Conservation (phyloP, 1,284 basidiomycete species). For the Moniliella sp. region DNA sequence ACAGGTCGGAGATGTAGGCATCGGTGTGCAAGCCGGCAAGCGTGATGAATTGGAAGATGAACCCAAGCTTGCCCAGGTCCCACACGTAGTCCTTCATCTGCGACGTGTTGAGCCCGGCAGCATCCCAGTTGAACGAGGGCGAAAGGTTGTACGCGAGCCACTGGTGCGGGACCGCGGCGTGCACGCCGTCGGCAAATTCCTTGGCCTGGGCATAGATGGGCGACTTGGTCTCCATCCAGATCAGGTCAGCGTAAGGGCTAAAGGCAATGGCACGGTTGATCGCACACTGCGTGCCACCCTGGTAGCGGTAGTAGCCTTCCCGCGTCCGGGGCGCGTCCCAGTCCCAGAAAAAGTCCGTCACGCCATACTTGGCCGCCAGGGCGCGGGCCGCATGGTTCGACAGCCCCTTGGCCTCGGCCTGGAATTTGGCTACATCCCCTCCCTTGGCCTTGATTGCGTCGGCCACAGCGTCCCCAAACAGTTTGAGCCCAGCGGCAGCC, state of each 20-base stretch:
- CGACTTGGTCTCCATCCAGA: constrained; percentile 61
- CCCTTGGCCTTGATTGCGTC: constrained; percentile 44
- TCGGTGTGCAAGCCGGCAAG: constrained; percentile 90
- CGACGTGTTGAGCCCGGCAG: constrained; percentile 59
- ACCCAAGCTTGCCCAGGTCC: constrained; percentile 78
- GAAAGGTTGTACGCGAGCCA: constrained; percentile 34
- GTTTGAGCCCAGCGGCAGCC: constrained; percentile 49
- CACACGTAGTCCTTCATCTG: constrained; percentile 82
- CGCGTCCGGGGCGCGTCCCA: constrained; percentile 84
- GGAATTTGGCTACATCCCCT: constrained; percentile 41
- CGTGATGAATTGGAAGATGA: constrained; percentile 95
- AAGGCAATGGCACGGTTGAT: constrained; percentile 78
- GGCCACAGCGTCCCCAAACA: constrained; percentile 56
- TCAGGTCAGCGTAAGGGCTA: constrained; percentile 69
- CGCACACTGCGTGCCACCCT: constrained; percentile 82
- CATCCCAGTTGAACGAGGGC: constrained; percentile 41
- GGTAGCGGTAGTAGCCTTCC: constrained; percentile 89
- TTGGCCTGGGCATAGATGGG: constrained; percentile 81
- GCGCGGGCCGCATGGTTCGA: constrained; percentile 51
- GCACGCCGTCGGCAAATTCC: constrained; percentile 52
- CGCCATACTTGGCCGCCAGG: constrained; percentile 58
- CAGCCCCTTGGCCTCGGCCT: constrained; percentile 44
- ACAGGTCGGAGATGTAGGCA: constrained; percentile 82
- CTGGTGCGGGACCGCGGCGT: constrained; percentile 19
- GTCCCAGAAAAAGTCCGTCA: constrained; percentile 53